Base-by-base conservation (phyloP, 2,329 filamentous ascomycete species). In the Ophioceras dolichostomum region DNA sequence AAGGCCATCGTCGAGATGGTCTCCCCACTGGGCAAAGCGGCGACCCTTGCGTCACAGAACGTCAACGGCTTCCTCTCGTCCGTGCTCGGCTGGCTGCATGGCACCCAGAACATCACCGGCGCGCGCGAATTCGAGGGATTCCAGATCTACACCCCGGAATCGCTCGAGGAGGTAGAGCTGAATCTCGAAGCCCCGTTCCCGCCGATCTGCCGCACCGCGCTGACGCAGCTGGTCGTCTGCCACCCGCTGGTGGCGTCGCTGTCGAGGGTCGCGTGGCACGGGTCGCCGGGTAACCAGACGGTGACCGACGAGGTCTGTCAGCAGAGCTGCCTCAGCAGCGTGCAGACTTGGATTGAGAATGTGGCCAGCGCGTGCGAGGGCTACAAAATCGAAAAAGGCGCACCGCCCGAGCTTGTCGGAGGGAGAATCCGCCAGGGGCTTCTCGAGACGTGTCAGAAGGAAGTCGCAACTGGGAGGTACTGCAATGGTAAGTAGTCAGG, bases 1-100 rank as follows among this genome's bases (percentile, higher is more conserved):
- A 46, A 44, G 18, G 46, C 41, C 1, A 33, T 40, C 14, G 39
- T 35, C 5, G 29, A 45, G 32, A 43, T 43, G 30, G 14, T 40
- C 5, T 29, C 26, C 18, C 34, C 38, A 10, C 30, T 41, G 36
- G 37, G 32, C 16, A 26, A 26, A 26, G 22, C 12, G 7, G 8
- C 22, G 22, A 26, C 22, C 22, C 22, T 26, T 12, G 22, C 22
- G 7, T 7, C 22, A 7, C 8, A 26, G 12, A 34, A 34, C 13
- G 34, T 34, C 21, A 38, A 43, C 26, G 30, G 30, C 9, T 41
- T 43, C 17, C 32, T 26, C 3, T 33, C 43, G 13, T 21, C 18
- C 0, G 16, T 39, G n/a, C 29, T 39, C 5, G 37, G 29, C 13
- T 39, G 37, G 37, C 37, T 39, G 7, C 30, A 32, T 7, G 30